Percentiles rank a stretch among this genome's conserved stretches.
Evolutionary conservation across 352 stramenopile genomes (phyloP).

Genomic region (Phytophthora brassicae): DNA sequence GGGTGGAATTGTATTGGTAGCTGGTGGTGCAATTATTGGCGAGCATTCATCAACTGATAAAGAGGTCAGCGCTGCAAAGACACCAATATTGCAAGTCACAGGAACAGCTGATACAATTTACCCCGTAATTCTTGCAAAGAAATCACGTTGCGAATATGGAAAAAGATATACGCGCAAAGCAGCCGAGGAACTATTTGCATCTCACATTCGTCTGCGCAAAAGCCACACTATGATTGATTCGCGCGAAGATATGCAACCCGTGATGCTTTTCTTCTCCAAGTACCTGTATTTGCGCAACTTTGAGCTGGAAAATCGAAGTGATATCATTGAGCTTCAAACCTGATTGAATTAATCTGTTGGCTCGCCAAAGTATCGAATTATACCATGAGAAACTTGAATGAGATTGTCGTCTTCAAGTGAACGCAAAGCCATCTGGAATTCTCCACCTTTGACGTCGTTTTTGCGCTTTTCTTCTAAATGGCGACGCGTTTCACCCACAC

Average conservation of each 20-base stretch:
- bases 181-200: conserved; percentile 34
- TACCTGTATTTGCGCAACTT: conserved; percentile 55
- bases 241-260: conserved; percentile 48
- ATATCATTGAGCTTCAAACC: conserved; percentile 56
- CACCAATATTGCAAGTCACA: conserved; percentile 48
- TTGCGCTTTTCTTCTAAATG: conserved; percentile 88
- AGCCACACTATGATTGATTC: conserved; percentile 57
- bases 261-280: conserved; percentile 66
- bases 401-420: conserved; percentile 91
- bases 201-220: conserved; percentile 29
- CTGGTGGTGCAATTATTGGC: conserved; percentile 44
- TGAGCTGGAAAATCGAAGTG: conserved; percentile 48
- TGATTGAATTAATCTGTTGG: conserved; percentile 26
- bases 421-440: conserved; percentile 89
- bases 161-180: conserved; percentile 16
- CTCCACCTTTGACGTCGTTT: conserved; percentile 68
- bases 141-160: conserved; percentile 23
- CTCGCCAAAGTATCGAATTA: conserved; percentile 76
- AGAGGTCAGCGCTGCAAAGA: conserved; percentile 26
- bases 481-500: conserved; percentile 83
- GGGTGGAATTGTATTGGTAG: conserved; percentile 54
- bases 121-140: conserved; percentile 30
- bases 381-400: conserved; percentile 91
- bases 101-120: conserved; percentile 44
- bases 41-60: conserved; percentile 21